These are phyloP conservation scores for Podila clonocystis DNA, from an alignment of 192 early-diverging fungal genomes.

Conservation along the genomic window DNA sequence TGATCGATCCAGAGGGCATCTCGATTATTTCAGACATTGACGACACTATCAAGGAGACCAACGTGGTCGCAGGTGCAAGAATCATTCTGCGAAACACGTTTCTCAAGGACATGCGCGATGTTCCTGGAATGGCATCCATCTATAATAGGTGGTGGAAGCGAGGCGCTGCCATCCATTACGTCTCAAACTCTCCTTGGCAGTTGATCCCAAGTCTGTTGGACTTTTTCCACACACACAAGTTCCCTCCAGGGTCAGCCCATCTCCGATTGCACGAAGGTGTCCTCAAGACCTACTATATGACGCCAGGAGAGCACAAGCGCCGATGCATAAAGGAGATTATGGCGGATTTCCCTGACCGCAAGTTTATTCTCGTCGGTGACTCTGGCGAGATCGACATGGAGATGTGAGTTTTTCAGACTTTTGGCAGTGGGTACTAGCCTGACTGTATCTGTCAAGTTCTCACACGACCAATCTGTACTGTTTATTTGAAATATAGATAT, in stretches of 20 bases:
- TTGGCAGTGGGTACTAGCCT: neutral
- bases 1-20: conserved; percentile 75
- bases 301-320: conserved; percentile 59
- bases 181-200: conserved; percentile 87
- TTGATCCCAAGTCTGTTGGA: conserved; percentile 72
- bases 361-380: conserved; percentile 88
- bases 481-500: conserved; percentile 43
- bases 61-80: conserved; percentile 73
- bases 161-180: conserved; percentile 84
- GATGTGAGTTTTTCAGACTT: conserved; percentile 39
- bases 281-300: conserved; percentile 66
- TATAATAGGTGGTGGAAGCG: conserved; percentile 69
- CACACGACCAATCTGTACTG: neutral
- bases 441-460: neutral
- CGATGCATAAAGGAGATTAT: conserved; percentile 60
- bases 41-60: conserved; percentile 92
- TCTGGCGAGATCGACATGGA: conserved; percentile 88
- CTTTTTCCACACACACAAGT: conserved; percentile 71
- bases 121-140: conserved; percentile 76
- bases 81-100: conserved; percentile 71
- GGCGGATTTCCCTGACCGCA: conserved; percentile 74
- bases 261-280: conserved; percentile 71
- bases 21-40: conserved; percentile 88
- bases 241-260: conserved; percentile 82
- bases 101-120: conserved; percentile 60